Evolutionary conservation across 2,329 filamentous ascomycete species (phyloP).

Genomic region (Penicillium fuscoglaucum): DNA sequence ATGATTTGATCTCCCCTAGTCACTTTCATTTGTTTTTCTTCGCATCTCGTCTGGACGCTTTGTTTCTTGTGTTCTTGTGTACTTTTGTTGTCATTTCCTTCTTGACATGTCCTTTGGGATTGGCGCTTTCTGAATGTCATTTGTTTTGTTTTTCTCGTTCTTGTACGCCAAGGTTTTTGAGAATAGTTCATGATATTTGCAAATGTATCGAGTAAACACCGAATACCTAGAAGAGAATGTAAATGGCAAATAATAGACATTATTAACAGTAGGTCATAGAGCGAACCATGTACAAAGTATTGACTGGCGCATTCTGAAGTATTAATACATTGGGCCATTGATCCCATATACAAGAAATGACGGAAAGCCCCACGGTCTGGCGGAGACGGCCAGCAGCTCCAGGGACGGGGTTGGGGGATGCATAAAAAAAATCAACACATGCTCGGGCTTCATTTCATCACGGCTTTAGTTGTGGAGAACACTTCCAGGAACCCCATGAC

Average conservation of each 20-base stretch:
- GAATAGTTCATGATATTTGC: neutral
- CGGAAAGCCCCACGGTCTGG: conserved; percentile 17
- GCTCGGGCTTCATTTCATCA: conserved; percentile 14
- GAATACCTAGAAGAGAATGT: neutral
- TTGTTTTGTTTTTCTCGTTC: neutral
- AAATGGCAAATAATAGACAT: conserved; percentile 23
- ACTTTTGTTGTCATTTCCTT: neutral
- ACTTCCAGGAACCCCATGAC: conserved; percentile 42
- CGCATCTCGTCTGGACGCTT: neutral
- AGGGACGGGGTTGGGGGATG: conserved; percentile 17
- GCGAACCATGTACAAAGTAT: conserved; percentile 28
- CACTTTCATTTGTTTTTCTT: neutral
- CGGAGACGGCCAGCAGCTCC: conserved; percentile 38
- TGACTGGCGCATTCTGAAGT: conserved; percentile 28
- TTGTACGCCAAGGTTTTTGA: neutral
- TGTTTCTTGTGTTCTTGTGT: neutral
- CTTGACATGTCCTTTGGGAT: neutral
- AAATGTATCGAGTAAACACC: neutral
- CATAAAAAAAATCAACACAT: conserved; percentile 18
- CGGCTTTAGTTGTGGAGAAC: conserved; percentile 39
- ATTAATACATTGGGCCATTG: conserved; percentile 36
- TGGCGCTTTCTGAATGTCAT: neutral
- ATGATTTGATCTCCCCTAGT: conserved; percentile 5
- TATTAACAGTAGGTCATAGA: conserved; percentile 25
- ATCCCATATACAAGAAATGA: conserved; percentile 23